A percentile compares a stretch with the other conserved stretches of the same genome.
Evolutionary conservation across 176 grass and related monocot genomes (phyloP).

Genomic region (Alopecurus myosuroides): DNA sequence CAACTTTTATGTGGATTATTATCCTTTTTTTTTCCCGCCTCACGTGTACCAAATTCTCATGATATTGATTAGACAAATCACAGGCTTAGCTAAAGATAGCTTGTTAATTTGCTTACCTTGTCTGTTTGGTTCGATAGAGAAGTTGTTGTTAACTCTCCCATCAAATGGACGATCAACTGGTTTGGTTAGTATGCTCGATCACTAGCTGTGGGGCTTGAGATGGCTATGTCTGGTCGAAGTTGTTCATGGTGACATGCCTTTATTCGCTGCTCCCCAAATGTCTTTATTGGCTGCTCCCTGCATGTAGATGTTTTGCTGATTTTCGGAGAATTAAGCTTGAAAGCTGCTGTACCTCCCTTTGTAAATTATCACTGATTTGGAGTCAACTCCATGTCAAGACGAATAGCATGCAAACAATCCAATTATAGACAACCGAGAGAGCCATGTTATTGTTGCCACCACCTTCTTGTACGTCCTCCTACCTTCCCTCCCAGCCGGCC

Average conservation of each 20-base stretch:
- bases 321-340: not conserved
- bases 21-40: not conserved
- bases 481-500: conserved; percentile 36
- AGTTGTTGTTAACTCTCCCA: not conserved
- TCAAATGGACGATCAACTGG: not conserved
- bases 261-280: no score
- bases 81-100: conserved; percentile 22
- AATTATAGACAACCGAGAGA: conserved; percentile 30
- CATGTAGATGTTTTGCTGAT: not conserved
- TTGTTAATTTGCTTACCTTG: not conserved
- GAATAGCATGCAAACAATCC: not conserved
- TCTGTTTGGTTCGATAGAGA: not conserved
- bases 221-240: not conserved
- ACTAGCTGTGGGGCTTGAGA: not conserved
- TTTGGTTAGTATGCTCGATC: not conserved
- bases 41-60: conserved; percentile 2
- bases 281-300: no score
- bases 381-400: not conserved
- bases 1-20: conserved; percentile 30
- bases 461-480: not conserved
- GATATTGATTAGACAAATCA: not conserved
- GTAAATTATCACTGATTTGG: not conserved
- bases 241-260: not conserved
- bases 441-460: not conserved
- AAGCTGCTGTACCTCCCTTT: not conserved